Conservation (phyloP, 208 protist species). For the Leptomonas seymouri region DNA sequence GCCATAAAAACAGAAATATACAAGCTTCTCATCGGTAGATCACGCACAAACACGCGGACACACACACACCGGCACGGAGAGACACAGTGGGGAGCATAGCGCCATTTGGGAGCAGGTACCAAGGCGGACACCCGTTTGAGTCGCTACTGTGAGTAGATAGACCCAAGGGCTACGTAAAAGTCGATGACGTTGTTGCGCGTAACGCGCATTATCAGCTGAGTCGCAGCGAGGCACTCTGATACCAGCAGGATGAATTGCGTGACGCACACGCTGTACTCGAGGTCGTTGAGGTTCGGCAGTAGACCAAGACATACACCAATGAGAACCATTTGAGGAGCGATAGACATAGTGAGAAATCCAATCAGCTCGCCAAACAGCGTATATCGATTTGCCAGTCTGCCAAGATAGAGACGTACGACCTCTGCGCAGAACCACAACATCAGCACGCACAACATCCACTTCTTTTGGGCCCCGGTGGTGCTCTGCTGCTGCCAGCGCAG, state of each 20-base stretch:
- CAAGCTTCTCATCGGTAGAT: too few species aligned
- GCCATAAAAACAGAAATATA: too few species aligned
- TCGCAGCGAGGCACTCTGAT: conserved; percentile 40
- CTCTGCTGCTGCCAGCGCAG: conserved; percentile 32
- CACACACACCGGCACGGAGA: too few species aligned
- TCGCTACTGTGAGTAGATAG: conserved; percentile 13
- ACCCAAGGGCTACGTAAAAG: conserved; percentile 60
- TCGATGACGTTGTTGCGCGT: conserved; percentile 72
- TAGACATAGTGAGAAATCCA: conserved; percentile 49
- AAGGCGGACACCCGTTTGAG: not conserved
- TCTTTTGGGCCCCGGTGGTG: conserved; percentile 24
- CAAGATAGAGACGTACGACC: conserved; percentile 54
- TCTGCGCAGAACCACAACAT: conserved; percentile 59
- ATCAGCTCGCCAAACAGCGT: conserved; percentile 51
- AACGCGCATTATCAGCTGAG: conserved; percentile 39
- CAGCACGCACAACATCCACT: conserved; percentile 52
- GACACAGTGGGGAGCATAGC: too few species aligned
- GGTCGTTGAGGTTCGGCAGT: conserved; percentile 49
- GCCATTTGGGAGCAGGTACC: not conserved
- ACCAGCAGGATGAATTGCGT: conserved; percentile 60
- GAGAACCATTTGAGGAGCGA: conserved; percentile 64
- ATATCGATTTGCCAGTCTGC: conserved; percentile 44
- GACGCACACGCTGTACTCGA: conserved; percentile 68
- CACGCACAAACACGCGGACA: too few species aligned
- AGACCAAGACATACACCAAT: conserved; percentile 40